These are phyloP conservation scores for Penicillium crystallinum DNA, from an alignment of 495 filamentous ascomycete genomes.

Conservation along the genomic window DNA sequence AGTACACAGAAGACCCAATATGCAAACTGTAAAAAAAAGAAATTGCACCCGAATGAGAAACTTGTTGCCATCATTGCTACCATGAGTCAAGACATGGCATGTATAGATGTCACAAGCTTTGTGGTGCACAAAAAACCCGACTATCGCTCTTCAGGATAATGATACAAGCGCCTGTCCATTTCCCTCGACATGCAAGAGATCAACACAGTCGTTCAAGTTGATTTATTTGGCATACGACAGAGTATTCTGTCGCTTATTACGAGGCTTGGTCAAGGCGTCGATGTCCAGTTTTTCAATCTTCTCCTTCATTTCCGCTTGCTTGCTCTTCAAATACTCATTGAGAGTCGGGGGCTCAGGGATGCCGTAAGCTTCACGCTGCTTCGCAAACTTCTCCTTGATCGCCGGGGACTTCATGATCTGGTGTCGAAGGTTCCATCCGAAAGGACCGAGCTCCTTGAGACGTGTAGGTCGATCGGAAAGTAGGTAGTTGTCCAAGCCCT, in stretches of 20 bases:
- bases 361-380: constrained; percentile 49
- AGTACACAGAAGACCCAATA: constrained; percentile 34
- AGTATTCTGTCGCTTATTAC: constrained; percentile 8
- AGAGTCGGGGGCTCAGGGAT: constrained; percentile 39
- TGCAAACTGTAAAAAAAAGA: constrained; percentile 20
- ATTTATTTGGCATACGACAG: background rate
- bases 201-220: background rate
- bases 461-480: constrained; percentile 65
- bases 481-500: constrained; percentile 87
- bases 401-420: constrained; percentile 68
- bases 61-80: background rate
- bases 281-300: constrained; percentile 36
- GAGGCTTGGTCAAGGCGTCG: constrained; percentile 33
- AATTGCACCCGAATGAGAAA: constrained; percentile 14
- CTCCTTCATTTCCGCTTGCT: constrained; percentile 31
- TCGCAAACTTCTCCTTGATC: constrained; percentile 54
- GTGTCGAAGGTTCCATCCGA: constrained; percentile 85
- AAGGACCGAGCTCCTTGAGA: constrained; percentile 77
- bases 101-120: constrained; percentile 7
- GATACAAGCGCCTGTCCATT: constrained; percentile 28
- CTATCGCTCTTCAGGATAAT: constrained; percentile 21
- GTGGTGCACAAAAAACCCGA: constrained; percentile 14
- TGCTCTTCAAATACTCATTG: constrained; percentile 37
- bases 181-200: constrained; percentile 5
- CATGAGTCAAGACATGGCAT: background rate